Base-by-base conservation (phyloP, 2,329 filamentous ascomycete species). In the Huntiella savannae region DNA sequence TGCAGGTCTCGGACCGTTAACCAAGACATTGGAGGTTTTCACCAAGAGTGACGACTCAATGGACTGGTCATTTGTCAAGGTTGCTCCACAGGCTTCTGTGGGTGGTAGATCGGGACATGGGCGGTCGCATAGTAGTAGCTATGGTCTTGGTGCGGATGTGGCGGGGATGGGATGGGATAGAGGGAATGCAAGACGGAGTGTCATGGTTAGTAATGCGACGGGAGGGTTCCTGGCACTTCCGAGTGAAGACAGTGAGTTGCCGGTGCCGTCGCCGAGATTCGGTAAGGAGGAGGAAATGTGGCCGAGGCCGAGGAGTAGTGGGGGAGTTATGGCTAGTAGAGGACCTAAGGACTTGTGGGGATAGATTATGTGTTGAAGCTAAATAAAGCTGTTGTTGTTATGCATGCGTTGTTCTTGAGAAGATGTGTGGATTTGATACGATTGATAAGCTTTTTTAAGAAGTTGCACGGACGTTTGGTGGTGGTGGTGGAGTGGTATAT, bases 1-100 rank as follows among this genome's bases (percentile, higher is more conserved):
- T 52, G 70, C 67, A 2, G 54, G 54, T 5, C 54, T 57, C 5
- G 56, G 58, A 15, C 55, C 62, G 33, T 62, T 71, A 4, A 70
- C 67, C 5, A 67, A 71, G 48, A 71, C 68, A 5, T 67, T 77
- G 28, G 72, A 75, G 52, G 67, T 77, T 16, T 77, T 73, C 51
- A 74, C 70, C 48, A 76, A 75, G 58, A 66, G 68, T 51, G 68
- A 73, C 45, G 70, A 75, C 53, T 67, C 70, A 50, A 60, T 72
- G 36, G 67, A 71, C 53, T 77, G 73, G 73, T 72, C 70, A 46
- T 74, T 73, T 55, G 64, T 70, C 41, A 65, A 67, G 47, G 64
- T 75, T 48, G 58, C 57, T 54, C 61, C 57, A 49, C 53, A 52
- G 52, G 54, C 49, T 47, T 53, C 38, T 49, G 55, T 52, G 51